Base-by-base conservation (phyloP, 352 stramenopile species). In the Pythium chondricola region DNA sequence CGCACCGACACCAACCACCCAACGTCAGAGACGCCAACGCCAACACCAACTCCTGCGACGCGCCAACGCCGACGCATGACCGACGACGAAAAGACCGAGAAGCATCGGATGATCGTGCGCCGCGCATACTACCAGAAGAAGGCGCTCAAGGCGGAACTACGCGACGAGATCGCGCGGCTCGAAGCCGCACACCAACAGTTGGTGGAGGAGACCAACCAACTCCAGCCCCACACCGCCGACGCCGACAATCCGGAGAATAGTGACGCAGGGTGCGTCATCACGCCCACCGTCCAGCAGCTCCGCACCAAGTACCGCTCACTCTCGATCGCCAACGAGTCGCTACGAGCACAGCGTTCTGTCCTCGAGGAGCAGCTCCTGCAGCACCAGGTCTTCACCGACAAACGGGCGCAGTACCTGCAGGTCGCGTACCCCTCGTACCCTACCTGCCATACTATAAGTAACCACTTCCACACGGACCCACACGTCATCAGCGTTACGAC, bases 151-250 rank as follows among this genome's bases (percentile, higher is more conserved):
- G 40, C 35, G 14, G 43, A 44, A 11, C 49, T 74, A n/a, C 41
- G 46, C 1, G 33, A 55, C 18, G 61, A 74, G 22, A 63, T 74
- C 16, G 45, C 32, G 4, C 33, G 27, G 14, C 57, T 74, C 16
- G 65, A 70, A 42, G 33, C 25, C 24, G 56, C 58, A 44, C 68
- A 68, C 48, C 48, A 54, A 16, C 49, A 47, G 16, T 49, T 74
- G 27, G 52, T 74, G 26, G 41, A 41, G 9, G 48, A 56, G 16
- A 46, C 33, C 0, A 32, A 50, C 9, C 50, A 54, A 25, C 43
- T 53, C 8, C 32, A 60, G 52, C 43, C 44, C 13, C 41, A 32
- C 26, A 44, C 24, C 29, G 44, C 29, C 33, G 24, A 43, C 9
- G 46, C 27, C 16, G 47, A 54, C 29, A 6, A 9, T 5, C 13